Base-by-base conservation (phyloP, 257 asterid species). In the Scutellaria minor region DNA sequence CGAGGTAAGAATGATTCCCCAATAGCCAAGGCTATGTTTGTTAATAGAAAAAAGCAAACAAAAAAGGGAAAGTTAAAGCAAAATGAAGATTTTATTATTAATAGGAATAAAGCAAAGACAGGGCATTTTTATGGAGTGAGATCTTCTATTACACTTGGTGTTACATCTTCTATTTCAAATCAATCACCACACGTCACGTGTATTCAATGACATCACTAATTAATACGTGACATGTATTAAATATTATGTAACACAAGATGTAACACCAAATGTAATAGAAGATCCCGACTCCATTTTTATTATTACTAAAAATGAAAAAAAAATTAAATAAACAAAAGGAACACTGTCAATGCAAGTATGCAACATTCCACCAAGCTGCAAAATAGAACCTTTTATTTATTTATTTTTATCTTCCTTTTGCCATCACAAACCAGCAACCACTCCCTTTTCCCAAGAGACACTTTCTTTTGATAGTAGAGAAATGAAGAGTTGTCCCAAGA, bases 401-500 rank as follows among this genome's bases (percentile, higher is more conserved):
- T 31, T 31, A 31, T 31, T 24, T 31, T 31, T 4, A 1, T 31
- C 52, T 50, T 68, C 60, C 61, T 50, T 48, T 69, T 72, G 73
- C 74, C 76, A 73, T 62, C 73, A 48, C 76, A 66, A 31, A 76
- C 73, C 78, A 73, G 78, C 70, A 55, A 74, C 75, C 61, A 75
- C 55, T 5, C 22, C 10, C 46, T 53, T 14, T 41, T 8, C 40
- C 37, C 9, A 31, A 31, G 37, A 31, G 37, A 31, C 27, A 24
- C 37, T 31, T 31, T 31, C 37, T 31, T 24, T 24, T 24, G 27
- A 18, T 18, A 18, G 18, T 18, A 18, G 18, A 24, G 27, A 24
- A 24, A 24, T 24, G 27, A 24, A 24, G 27, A 24, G 27, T 18
- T 18, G 18, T 18, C 18, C 18, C 18, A 24, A 24, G 27, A 24